These are phyloP conservation scores for Pholiota adiposa DNA, from an alignment of 1,284 basidiomycete species.

Conservation along the genomic window DNA sequence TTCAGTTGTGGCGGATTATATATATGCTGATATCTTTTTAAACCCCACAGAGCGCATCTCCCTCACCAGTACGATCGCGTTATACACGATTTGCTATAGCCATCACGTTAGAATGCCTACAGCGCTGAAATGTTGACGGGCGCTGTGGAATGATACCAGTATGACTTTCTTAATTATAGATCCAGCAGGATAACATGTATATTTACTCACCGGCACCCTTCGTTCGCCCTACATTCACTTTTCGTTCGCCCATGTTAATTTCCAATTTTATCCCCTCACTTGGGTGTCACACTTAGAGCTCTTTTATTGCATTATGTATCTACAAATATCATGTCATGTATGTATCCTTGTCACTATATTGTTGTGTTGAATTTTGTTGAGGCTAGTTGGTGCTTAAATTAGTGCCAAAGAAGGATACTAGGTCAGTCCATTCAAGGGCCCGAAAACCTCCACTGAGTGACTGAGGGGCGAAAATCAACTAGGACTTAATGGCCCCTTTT, in stretches of 20 bases:
- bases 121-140: neutral
- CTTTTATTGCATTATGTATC: neutral
- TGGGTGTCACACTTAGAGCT: neutral
- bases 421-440: no score
- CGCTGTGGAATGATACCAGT: neutral
- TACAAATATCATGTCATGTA: neutral
- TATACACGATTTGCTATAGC: constrained; percentile 63
- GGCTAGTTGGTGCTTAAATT: neutral
- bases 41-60: constrained; percentile 54
- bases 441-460: no score
- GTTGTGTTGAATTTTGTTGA: neutral
- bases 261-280: neutral
- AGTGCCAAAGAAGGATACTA: neutral
- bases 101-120: neutral
- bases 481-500: no score
- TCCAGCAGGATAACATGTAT: neutral
- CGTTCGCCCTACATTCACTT: neutral
- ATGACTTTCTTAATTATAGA: neutral
- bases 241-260: neutral
- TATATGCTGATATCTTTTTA: neutral
- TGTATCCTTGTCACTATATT: neutral
- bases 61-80: constrained; percentile 70
- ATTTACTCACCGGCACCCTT: neutral
- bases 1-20: neutral
- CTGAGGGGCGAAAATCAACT: no score